Evolutionary conservation across 208 protist genomes (phyloP), one percentile per base, ranked within the genome.

Genomic region (Crithidia bombi): DNA sequence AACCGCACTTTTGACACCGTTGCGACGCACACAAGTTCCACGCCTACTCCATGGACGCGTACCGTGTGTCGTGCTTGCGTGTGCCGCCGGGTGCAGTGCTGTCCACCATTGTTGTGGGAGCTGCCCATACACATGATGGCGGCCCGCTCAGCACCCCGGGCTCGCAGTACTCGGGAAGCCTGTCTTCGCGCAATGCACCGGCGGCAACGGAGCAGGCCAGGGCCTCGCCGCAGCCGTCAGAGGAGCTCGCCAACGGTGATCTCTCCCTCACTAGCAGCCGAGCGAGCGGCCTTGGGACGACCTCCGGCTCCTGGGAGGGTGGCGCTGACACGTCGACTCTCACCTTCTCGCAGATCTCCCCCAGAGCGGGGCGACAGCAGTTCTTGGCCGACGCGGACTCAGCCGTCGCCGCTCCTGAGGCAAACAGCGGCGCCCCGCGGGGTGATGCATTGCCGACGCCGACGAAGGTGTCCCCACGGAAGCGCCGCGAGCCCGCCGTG

Each of bases 291-390:
- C 6, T 17, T 0, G 49, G 25, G 1, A 23, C 63, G 9, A 44
- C 57, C 6, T 51, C 28, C 17, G 54, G n/a, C 32, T 71, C 71
- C 41, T 77, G 46, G 55, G 55, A 46, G 21, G 71, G 2, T 5
- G 28, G 32, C 7, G 23, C 5, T 9, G 26, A 46, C 5, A 43
- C 41, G 17, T 66, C 28, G 14, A 61, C 15, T 33, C 35, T 55
- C 12, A 62, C 43, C 25, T 62, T 77, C 56, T 62, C 44, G 5
- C 57, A 51, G 25, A 21, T 36, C 3, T 7, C 49, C 1, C 44
- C 49, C 14, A 17, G 21, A 0, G 19, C n/a, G 25, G 64, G 35
- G 23, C 71, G 36, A 28, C 47, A 30, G 12, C 9, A 36, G 7
- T n/a, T 49, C 17, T 28, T 66, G 1, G 19, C 19, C 11, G 65